Evolutionary conservation across 2,329 filamentous ascomycete species (phyloP).

Genomic region (Macrophomina phaseolina): DNA sequence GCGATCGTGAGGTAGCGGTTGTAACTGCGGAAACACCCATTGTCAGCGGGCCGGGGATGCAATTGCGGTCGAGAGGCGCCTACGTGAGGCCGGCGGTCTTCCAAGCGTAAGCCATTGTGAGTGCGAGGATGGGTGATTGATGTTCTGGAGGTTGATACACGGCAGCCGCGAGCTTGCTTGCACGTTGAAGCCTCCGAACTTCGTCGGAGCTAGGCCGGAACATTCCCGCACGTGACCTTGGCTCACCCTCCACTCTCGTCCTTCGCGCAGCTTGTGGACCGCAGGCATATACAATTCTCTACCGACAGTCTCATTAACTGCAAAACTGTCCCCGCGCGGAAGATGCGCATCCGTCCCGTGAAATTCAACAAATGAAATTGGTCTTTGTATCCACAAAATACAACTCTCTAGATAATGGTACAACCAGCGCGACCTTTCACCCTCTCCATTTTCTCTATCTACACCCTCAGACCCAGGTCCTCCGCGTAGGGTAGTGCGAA

Average conservation of each 20-base stretch:
- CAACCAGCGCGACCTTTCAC: slow-evolving; percentile 37
- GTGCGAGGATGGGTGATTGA: slow-evolving; percentile 25
- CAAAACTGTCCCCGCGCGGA: no score
- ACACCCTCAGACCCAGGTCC: slow-evolving; percentile 93
- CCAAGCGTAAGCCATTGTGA: slow-evolving; percentile 89
- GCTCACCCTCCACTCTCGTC: background rate
- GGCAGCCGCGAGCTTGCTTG: slow-evolving; percentile 26
- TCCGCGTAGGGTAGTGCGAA: slow-evolving; percentile 89
- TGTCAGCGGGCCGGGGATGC: slow-evolving; percentile 30
- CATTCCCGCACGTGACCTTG: slow-evolving; percentile 13
- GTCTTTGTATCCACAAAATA: slow-evolving; percentile 37
- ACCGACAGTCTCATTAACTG: background rate
- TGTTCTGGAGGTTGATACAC: slow-evolving; percentile 11
- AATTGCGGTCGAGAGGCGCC: slow-evolving; percentile 20
- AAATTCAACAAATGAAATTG: slow-evolving; percentile 37
- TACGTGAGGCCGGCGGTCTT: slow-evolving; percentile 97
- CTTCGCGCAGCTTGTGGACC: background rate
- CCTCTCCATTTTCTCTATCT: slow-evolving; percentile 55
- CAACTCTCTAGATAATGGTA: slow-evolving; percentile 49
- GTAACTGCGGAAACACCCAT: slow-evolving; percentile 70
- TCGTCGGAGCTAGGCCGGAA: slow-evolving; percentile 27
- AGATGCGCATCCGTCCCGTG: background rate
- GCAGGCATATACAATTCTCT: background rate
- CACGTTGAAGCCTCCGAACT: slow-evolving; percentile 25
- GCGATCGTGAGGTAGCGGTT: slow-evolving; percentile 99